A percentile compares a stretch with the other conserved stretches of the same genome.
phyloP scores from a whole-genome alignment of 164 flowering plant species.

The Hamamelis virginiana region DNA sequence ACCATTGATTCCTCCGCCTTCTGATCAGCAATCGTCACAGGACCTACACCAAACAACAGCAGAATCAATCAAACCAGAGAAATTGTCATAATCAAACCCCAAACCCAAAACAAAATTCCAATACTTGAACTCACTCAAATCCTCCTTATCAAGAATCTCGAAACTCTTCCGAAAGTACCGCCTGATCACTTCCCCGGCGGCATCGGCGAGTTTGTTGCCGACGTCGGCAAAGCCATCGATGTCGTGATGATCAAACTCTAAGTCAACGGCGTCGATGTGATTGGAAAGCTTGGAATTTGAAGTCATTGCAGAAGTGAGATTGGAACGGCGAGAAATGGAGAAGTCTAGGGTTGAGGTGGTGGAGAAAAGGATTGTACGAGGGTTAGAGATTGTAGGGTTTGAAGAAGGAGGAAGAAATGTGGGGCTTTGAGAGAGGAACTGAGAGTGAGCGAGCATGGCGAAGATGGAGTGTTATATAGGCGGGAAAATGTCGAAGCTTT shows the following conservation, averaged over 20 bases:
- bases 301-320: slow-evolving; percentile 19
- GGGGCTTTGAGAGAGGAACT: slow-evolving; percentile 21
- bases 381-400: slow-evolving; percentile 7
- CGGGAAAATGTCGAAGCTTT: slow-evolving; percentile 10
- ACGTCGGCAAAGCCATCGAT: slow-evolving; percentile 58
- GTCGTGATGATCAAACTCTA: slow-evolving; percentile 22
- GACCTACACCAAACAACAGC: slow-evolving; percentile 48
- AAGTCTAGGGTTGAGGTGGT: slow-evolving; percentile 6
- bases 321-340: slow-evolving; percentile 1
- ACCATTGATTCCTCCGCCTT: slow-evolving; percentile 93
- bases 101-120: background rate
- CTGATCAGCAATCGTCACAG: slow-evolving; percentile 92
- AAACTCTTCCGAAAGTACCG: slow-evolving; percentile 75
- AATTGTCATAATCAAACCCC: background rate
- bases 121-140: slow-evolving; percentile 55
- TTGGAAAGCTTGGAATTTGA: slow-evolving; percentile 23
- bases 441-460: slow-evolving; percentile 36
- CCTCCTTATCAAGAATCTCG: slow-evolving; percentile 82
- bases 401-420: slow-evolving; percentile 13
- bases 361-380: slow-evolving; percentile 8
- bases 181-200: slow-evolving; percentile 85
- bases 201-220: slow-evolving; percentile 75
- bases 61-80: background rate
- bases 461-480: slow-evolving; percentile 11
- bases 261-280: slow-evolving; percentile 5